A percentile compares a stretch with the other conserved stretches of the same genome.
These are phyloP conservation scores for Wallacemonas sp. DNA, from an alignment of 208 protist genomes.

Conservation along the genomic window DNA sequence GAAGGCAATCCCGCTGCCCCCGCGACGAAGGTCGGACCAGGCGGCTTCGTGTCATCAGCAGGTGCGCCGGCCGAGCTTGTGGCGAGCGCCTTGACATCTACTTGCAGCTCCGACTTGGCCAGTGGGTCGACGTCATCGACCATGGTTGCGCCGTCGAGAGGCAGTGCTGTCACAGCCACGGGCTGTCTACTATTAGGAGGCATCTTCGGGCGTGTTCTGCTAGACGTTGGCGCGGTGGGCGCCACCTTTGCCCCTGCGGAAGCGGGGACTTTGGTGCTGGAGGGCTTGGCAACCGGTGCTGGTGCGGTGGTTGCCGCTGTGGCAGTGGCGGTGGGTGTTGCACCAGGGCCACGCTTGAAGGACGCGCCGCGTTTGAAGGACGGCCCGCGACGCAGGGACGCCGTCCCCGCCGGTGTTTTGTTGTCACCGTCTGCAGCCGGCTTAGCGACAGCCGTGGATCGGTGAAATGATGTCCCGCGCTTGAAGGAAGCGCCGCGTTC, in stretches of 20 bases:
- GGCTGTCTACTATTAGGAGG: background rate
- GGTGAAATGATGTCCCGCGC: background rate
- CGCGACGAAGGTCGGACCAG: background rate
- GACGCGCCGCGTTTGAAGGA: background rate
- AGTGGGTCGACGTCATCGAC: constrained; percentile 6
- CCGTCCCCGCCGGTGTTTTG: background rate
- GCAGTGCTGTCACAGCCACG: background rate
- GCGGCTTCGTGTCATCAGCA: background rate
- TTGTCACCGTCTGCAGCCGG: background rate
- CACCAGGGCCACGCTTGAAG: background rate
- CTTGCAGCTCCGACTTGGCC: background rate
- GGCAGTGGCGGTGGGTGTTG: background rate
- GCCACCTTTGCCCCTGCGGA: background rate
- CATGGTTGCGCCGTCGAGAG: background rate
- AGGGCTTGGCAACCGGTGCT: background rate
- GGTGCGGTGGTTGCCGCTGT: background rate
- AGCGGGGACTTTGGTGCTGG: background rate
- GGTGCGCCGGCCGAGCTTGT: background rate
- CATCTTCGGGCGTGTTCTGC: background rate
- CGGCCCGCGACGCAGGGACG: background rate
- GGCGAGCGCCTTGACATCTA: background rate
- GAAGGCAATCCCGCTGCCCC: background rate
- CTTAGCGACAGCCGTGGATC: background rate
- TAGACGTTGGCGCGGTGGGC: no score
- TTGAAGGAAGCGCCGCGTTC: constrained; percentile 1